Conservation (phyloP, 768 basidiomycete genomes). For the Naganishia randhawae region DNA sequence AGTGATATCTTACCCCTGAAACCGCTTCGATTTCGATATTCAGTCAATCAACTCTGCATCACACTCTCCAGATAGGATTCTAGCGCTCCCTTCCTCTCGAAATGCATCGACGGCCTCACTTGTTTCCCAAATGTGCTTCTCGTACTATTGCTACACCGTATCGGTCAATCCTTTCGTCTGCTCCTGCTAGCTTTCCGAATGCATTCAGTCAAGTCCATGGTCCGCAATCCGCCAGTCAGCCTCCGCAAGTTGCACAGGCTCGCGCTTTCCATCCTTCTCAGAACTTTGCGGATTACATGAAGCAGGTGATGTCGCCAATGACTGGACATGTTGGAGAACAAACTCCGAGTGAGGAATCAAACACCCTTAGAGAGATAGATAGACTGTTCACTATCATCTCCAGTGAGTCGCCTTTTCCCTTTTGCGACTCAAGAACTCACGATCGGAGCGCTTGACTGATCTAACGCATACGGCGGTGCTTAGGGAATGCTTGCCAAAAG, state of each 20-base stretch:
- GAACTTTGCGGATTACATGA: slow-evolving; percentile 10
- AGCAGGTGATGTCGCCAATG: slow-evolving; percentile 18
- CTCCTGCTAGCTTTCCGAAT: not conserved
- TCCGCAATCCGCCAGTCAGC: not conserved
- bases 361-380: slow-evolving; percentile 43
- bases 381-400: slow-evolving; percentile 41
- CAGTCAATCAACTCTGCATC: not conserved
- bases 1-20: not conserved
- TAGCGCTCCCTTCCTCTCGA: not conserved
- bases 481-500: not conserved
- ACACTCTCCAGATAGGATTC: not conserved
- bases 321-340: slow-evolving; percentile 2
- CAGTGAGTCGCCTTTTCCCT: slow-evolving; percentile 31
- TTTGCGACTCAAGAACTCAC: not conserved
- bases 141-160: not conserved
- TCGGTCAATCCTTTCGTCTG: not conserved
- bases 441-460: not conserved
- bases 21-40: not conserved
- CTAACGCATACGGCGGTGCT: not conserved
- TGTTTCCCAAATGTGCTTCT: not conserved
- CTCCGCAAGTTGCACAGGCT: not conserved
- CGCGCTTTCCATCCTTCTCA: not conserved
- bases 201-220: not conserved
- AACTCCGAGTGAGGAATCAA: slow-evolving; percentile 12
- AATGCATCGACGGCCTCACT: not conserved